A percentile compares a stretch with the other conserved stretches of the same genome.
These are phyloP conservation scores for Suillus ampliporus DNA, from an alignment of 768 basidiomycete species.

Conservation along the genomic window DNA sequence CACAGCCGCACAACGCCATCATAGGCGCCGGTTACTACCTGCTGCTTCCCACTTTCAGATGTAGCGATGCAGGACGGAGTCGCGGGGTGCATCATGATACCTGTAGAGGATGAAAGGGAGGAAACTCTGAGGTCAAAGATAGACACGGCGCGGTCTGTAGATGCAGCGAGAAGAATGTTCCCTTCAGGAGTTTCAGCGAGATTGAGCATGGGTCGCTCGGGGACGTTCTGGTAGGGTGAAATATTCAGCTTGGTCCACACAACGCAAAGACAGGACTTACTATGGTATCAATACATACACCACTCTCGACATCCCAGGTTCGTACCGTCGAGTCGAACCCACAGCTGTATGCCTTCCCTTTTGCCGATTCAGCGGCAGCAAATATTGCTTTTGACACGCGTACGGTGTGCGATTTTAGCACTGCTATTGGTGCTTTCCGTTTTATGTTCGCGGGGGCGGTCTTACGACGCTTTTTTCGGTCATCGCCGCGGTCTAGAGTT, in stretches of 20 bases:
- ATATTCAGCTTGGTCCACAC: background rate
- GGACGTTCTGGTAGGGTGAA: constrained; percentile 51
- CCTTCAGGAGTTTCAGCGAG: constrained; percentile 54
- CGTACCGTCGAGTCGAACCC: constrained; percentile 92
- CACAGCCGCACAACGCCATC: constrained; percentile 80
- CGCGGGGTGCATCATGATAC: constrained; percentile 62
- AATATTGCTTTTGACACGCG: constrained; percentile 80
- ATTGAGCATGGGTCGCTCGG: constrained; percentile 79
- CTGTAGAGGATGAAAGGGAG: constrained; percentile 40
- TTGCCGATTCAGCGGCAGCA: constrained; percentile 36
- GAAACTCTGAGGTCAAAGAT: constrained; percentile 70
- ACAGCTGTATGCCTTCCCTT: constrained; percentile 66
- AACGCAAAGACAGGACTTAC: constrained; percentile 46
- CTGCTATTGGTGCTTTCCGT: constrained; percentile 70
- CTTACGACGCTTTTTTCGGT: constrained; percentile 68
- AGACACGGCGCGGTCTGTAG: constrained; percentile 76
- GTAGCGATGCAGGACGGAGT: constrained; percentile 64
- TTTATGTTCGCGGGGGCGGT: constrained; percentile 47
- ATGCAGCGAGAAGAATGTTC: constrained; percentile 53
- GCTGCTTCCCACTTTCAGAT: constrained; percentile 41
- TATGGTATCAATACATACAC: constrained; percentile 71
- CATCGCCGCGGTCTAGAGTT: constrained; percentile 21
- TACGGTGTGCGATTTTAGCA: constrained; percentile 84
- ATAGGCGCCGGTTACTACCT: constrained; percentile 75
- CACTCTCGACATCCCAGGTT: constrained; percentile 84